Evolutionary conservation across 192 early-diverging fungal species (phyloP).

Genomic region (Dissophora ornata): DNA sequence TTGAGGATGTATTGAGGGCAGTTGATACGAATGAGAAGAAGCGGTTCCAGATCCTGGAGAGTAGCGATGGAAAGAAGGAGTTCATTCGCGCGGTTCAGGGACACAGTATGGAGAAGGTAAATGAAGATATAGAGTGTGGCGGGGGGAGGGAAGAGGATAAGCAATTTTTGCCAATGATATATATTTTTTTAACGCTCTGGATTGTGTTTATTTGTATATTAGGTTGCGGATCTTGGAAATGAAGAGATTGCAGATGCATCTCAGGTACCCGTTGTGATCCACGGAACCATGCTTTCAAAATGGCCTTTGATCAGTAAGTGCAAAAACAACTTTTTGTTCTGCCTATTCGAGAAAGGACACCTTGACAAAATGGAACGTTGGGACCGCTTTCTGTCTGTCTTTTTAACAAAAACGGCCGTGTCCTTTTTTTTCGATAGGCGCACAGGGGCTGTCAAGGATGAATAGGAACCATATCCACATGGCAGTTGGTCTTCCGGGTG

Average conservation of each 20-base stretch:
- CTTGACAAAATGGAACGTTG: no score
- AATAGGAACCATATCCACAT: slow-evolving; percentile 92
- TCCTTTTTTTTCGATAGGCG: slow-evolving; percentile 39
- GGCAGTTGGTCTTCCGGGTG: slow-evolving; percentile 75
- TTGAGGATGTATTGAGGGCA: slow-evolving; percentile 71
- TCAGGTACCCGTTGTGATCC: slow-evolving; percentile 66
- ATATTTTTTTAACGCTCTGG: neutral
- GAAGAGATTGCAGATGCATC: slow-evolving; percentile 57
- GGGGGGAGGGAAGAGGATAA: no score
- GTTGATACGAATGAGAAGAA: slow-evolving; percentile 88
- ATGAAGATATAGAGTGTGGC: neutral
- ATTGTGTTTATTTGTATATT: neutral
- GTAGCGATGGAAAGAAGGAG: slow-evolving; percentile 54
- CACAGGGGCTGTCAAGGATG: slow-evolving; percentile 80
- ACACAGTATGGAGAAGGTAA: slow-evolving; percentile 67
- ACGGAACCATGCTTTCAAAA: slow-evolving; percentile 70
- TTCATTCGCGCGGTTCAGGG: slow-evolving; percentile 90
- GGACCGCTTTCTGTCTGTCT: no score
- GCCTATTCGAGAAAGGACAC: no score
- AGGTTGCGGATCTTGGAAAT: slow-evolving; percentile 62
- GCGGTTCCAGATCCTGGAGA: slow-evolving; percentile 72
- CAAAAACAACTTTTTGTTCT: no score
- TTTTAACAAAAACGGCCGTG: neutral
- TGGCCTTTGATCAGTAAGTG: slow-evolving; percentile 68
- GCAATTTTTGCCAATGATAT: no score